Conservation (phyloP, 352 stramenopile species). For the Peronospora belbahrii region DNA sequence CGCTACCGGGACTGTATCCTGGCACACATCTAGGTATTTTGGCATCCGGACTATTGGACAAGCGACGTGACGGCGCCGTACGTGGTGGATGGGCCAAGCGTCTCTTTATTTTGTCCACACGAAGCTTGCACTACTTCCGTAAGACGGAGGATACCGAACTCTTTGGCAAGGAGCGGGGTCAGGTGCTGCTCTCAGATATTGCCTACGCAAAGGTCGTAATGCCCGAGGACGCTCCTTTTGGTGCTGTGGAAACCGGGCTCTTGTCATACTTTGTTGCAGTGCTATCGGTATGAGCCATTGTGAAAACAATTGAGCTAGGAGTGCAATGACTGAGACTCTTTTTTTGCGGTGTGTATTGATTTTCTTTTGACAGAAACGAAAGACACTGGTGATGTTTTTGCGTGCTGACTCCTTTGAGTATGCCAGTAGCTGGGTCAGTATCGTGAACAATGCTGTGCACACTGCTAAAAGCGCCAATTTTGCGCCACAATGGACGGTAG, state of each 20-base stretch:
- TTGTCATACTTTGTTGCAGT: slow-evolving; percentile 61
- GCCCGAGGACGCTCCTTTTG: slow-evolving; percentile 65
- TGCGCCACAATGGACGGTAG: slow-evolving; percentile 49
- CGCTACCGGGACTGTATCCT: slow-evolving; percentile 59
- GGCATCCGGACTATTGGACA: slow-evolving; percentile 68
- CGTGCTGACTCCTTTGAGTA: slow-evolving; percentile 66
- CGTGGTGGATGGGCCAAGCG: slow-evolving; percentile 73
- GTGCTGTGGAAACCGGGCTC: slow-evolving; percentile 51
- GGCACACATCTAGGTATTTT: slow-evolving; percentile 71
- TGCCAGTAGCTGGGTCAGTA: slow-evolving; percentile 64
- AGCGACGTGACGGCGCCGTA: slow-evolving; percentile 75
- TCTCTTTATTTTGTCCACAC: slow-evolving; percentile 76
- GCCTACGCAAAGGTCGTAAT: slow-evolving; percentile 67
- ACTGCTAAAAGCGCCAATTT: slow-evolving; percentile 63
- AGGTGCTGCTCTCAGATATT: slow-evolving; percentile 67
- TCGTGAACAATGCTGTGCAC: slow-evolving; percentile 72
- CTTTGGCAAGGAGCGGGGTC: slow-evolving; percentile 77
- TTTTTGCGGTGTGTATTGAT: background rate
- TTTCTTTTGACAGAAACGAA: slow-evolving; percentile 42
- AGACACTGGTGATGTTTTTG: slow-evolving; percentile 73
- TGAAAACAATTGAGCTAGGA: background rate
- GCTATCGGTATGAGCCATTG: slow-evolving; percentile 42
- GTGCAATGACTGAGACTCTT: slow-evolving; percentile 1
- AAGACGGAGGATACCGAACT: slow-evolving; percentile 76
- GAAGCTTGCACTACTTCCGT: slow-evolving; percentile 78